Base-by-base conservation (phyloP, 352 stramenopile genomes). In the Globisporangium canariense region DNA sequence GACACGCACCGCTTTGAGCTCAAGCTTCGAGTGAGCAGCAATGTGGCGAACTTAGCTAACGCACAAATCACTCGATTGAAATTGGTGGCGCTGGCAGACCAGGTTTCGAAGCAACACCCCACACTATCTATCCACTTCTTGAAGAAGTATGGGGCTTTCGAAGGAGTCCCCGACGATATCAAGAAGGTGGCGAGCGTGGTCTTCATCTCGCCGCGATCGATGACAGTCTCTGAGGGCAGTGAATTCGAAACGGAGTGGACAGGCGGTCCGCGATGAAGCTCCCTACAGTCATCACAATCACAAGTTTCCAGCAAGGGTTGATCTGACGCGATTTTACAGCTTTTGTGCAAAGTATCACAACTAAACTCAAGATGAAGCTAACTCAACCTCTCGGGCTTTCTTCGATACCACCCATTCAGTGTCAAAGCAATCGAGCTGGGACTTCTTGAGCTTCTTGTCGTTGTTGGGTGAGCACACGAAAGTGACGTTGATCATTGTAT, bases 1-100 rank as follows among this genome's bases (percentile, higher is more conserved):
- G 20, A 11, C 2, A 28, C 13, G 9, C n/a, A 41, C n/a, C 49
- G 34, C 3, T 65, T 65, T n/a, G 32, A 53, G 5, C 25, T 65
- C 22, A 45, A 65, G 34, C 59, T 65, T 38, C 20, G 7, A 9
- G 25, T 52, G 59, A 45, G 20, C 25, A 32, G 49, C 36, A 51
- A 16, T 10, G 22, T 38, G 40, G 55, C 40, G 20, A 60, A 40
- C 7, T 14, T 50, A 11, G 16, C 1, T 2, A 11, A 52, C 10
- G 41, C n/a, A 8, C 11, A 58, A 22, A 8, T 14, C 13, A 11
- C 30, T 16, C 49, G 50, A 13, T 18, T 11, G 22, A 49, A 28
- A 28, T 28, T 65, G 32, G 25, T 34, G 3, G n/a, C 0, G 8
- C 13, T n/a, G 8, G 40, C 9, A 16, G 34, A 43, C 4, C 30